These are phyloP conservation scores for Aspergillus sp. DNA, from an alignment of 2,329 filamentous ascomycete species.

Conservation along the genomic window DNA sequence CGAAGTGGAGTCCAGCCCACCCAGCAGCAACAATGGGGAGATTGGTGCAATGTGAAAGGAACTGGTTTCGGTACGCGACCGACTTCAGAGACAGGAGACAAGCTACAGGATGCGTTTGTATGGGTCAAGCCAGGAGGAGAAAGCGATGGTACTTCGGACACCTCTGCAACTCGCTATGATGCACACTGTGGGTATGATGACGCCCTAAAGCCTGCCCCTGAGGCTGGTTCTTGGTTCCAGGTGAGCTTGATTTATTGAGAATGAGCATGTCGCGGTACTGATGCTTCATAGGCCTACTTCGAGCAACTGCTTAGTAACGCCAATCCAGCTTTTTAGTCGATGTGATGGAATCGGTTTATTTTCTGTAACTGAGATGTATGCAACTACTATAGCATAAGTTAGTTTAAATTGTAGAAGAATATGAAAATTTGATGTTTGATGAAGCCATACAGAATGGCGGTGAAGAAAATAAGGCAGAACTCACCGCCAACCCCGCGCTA, in stretches of 20 bases:
- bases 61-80: conserved; percentile 64
- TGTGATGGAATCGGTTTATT: neutral
- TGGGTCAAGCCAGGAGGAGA: conserved; percentile 66
- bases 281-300: conserved; percentile 22
- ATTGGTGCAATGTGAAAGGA: conserved; percentile 64
- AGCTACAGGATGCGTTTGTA: conserved; percentile 60
- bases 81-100: conserved; percentile 56
- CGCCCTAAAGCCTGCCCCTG: conserved; percentile 60
- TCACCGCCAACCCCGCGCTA: conserved; percentile 27
- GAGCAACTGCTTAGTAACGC: conserved; percentile 23
- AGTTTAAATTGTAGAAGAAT: too few species aligned
- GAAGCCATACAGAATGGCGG: conserved; percentile 6
- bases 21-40: conserved; percentile 52
- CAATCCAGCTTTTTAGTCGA: conserved; percentile 18
- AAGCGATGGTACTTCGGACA: conserved; percentile 49
- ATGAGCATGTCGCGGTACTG: conserved; percentile 27
- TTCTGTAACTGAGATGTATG: conserved; percentile 6
- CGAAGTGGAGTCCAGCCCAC: conserved; percentile 61
- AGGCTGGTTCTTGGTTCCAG: conserved; percentile 65
- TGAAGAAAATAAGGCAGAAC: conserved; percentile 4
- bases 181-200: conserved; percentile 50
- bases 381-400: too few species aligned
- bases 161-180: conserved; percentile 49
- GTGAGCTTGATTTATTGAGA: conserved; percentile 27
- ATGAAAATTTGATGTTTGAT: too few species aligned